Conservation (phyloP, 192 early-diverging fungal genomes). For the Rhizophagus sp. region DNA sequence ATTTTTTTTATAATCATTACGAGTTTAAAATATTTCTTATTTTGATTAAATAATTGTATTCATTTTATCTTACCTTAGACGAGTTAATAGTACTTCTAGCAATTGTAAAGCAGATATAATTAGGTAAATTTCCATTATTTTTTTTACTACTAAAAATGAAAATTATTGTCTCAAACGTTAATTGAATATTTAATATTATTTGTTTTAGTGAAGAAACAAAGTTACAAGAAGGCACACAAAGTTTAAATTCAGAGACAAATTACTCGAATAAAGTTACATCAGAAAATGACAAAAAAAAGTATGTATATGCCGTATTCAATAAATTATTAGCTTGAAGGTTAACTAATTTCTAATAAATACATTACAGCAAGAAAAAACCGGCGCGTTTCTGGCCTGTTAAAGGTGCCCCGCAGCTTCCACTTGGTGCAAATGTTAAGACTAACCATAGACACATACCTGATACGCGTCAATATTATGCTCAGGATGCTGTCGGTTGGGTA, state of each 20-base stretch:
- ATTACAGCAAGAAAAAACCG: constrained; percentile 40
- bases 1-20: neutral
- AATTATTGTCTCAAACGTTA: neutral
- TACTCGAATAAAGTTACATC: neutral
- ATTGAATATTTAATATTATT: neutral
- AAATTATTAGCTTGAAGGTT: neutral
- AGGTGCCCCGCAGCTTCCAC: constrained; percentile 29
- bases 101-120: neutral
- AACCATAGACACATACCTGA: constrained; percentile 50
- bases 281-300: neutral
- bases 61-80: neutral
- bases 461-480: constrained; percentile 67
- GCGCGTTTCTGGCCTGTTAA: constrained; percentile 59
- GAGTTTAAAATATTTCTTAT: neutral
- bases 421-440: neutral
- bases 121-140: neutral
- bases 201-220: constrained; percentile 11
- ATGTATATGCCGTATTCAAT: neutral
- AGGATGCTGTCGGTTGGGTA: constrained; percentile 74
- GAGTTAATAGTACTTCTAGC: neutral
- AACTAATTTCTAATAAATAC: neutral
- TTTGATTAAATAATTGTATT: neutral
- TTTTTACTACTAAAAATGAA: neutral
- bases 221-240: neutral
- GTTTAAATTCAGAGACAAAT: neutral